Percentiles rank a stretch among this genome's conserved stretches.
These are phyloP conservation scores for Drosera spatulata DNA, from an alignment of 179 eudicot genomes.

Conservation along the genomic window DNA sequence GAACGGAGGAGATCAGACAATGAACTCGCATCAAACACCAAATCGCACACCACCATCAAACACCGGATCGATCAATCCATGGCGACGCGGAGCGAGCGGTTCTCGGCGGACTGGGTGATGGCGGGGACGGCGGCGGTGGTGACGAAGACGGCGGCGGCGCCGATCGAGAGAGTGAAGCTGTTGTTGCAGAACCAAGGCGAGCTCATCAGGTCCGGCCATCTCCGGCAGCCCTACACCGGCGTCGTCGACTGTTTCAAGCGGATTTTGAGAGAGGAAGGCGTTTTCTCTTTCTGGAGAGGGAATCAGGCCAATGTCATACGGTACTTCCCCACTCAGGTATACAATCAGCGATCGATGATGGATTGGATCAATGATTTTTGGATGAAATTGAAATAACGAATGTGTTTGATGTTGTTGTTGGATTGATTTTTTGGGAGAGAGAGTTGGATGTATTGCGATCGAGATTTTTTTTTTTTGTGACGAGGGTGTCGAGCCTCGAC, in stretches of 20 bases:
- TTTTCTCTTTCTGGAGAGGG: conserved; percentile 76
- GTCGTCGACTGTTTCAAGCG: conserved; percentile 56
- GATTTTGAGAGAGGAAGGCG: conserved; percentile 58
- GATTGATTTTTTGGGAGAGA: too few species aligned
- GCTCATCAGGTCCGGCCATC: conserved; percentile 50
- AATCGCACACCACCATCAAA: too few species aligned
- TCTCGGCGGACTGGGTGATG: conserved; percentile 55
- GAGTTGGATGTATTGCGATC: too few species aligned
- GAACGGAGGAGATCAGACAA: too few species aligned
- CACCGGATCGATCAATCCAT: too few species aligned
- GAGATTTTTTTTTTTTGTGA: too few species aligned
- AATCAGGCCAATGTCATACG: conserved; percentile 84
- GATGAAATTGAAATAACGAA: too few species aligned
- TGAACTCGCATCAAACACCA: neutral
- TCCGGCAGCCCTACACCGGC: conserved; percentile 50
- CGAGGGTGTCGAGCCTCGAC: too few species aligned
- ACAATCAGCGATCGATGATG: too few species aligned
- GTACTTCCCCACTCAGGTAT: conserved; percentile 86
- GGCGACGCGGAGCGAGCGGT: too few species aligned
- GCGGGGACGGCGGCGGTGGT: conserved; percentile 62
- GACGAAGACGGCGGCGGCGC: conserved; percentile 64
- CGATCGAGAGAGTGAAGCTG: conserved; percentile 74
- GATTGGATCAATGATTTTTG: too few species aligned
- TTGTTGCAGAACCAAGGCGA: conserved; percentile 79
- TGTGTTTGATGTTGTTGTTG: too few species aligned